phyloP scores from a whole-genome alignment of 805 yeast genomes.

The Pichia occidentalis region DNA sequence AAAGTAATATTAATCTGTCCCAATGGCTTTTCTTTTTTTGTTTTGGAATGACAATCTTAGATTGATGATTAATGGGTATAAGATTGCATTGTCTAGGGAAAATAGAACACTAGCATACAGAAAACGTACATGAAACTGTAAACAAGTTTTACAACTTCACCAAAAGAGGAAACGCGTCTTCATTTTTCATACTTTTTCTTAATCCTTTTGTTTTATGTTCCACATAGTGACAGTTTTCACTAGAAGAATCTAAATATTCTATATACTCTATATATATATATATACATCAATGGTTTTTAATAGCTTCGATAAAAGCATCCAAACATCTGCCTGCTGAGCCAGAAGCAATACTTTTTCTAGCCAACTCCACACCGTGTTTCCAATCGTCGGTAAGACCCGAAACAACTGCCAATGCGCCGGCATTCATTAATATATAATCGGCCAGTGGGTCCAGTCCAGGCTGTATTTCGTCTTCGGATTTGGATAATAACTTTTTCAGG shows the following conservation, averaged over 20 bases:
- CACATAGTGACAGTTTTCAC: neutral
- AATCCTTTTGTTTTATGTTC: too few species aligned
- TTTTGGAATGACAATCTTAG: too few species aligned
- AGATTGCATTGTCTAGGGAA: too few species aligned
- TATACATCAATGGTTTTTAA: conserved; percentile 18
- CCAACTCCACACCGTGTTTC: conserved; percentile 71
- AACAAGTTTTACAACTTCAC: too few species aligned
- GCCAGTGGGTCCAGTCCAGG: conserved; percentile 56
- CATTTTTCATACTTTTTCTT: too few species aligned
- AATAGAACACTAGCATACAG: too few species aligned
- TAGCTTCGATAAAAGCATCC: conserved; percentile 42
- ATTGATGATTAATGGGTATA: too few species aligned
- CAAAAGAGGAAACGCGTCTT: too few species aligned
- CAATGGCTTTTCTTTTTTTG: too few species aligned
- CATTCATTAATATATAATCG: conserved; percentile 86
- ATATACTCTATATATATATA: neutral
- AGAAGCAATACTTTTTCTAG: conserved; percentile 56
- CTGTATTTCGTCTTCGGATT: conserved; percentile 34
- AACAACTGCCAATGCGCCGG: conserved; percentile 80
- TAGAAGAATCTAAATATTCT: neutral
- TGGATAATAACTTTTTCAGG: conserved; percentile 38
- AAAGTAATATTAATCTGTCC: too few species aligned
- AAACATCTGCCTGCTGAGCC: conserved; percentile 66
- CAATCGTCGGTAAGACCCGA: conserved; percentile 63
- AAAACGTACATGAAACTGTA: too few species aligned